Evolutionary conservation across 305 asterid species (phyloP).

Genomic region (Fraxinus latifolia): DNA sequence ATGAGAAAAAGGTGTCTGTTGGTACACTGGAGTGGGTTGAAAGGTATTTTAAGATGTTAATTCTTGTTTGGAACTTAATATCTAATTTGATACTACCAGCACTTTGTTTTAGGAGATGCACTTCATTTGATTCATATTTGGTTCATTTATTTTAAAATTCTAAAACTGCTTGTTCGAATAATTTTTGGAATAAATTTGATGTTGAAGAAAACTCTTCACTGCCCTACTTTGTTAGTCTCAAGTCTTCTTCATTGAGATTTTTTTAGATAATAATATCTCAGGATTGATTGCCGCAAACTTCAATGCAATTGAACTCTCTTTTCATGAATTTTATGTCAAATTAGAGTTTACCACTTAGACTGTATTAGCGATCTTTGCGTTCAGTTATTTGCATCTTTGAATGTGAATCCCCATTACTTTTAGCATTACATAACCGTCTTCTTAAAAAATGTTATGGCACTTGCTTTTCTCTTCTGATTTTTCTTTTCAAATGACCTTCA

Average conservation of each 20-base stretch:
- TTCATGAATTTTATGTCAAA: neutral
- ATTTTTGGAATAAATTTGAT: neutral
- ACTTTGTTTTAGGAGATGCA: neutral
- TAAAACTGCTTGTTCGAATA: neutral
- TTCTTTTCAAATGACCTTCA: neutral
- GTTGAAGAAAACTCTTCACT: neutral
- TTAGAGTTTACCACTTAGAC: neutral
- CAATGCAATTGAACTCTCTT: neutral
- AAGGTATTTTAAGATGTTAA: conserved; percentile 49
- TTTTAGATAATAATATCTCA: neutral
- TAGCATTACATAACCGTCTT: neutral
- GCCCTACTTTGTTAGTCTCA: neutral
- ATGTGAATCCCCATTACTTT: neutral
- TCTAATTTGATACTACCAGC: conserved; percentile 4
- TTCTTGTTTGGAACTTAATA: conserved; percentile 20
- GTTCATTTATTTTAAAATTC: neutral
- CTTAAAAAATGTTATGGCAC: neutral
- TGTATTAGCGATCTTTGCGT: neutral
- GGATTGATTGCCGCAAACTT: neutral
- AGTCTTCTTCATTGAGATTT: neutral
- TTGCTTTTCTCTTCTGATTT: neutral
- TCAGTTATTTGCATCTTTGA: neutral
- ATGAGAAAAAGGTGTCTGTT: conserved; percentile 66
- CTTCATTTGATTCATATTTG: neutral
- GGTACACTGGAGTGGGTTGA: conserved; percentile 93